Evolutionary conservation across 169 alveolate species (phyloP), one percentile per base, ranked within the genome.

Genomic region (Eimeria brunetti): DNA sequence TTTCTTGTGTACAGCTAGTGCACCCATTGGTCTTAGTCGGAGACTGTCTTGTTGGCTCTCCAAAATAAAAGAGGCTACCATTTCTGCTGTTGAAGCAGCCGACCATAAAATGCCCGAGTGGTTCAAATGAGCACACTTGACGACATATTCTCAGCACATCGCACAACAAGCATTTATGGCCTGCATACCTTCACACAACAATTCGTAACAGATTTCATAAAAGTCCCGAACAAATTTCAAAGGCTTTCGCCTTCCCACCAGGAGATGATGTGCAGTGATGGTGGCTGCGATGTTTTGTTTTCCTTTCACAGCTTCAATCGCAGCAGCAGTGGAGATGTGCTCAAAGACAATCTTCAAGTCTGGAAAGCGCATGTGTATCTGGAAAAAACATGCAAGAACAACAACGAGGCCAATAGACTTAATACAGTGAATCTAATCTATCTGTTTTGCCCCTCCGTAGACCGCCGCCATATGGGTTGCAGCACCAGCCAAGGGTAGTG

Each of bases 251-350:
- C 22, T 83, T 33, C 95, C 11, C 78, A 95, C 96, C 78, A 75
- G 73, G 16, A 96, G 89, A 84, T 96, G 97, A 86, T 96, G 97
- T 9, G 96, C 96, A 22, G 97, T 96, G 22, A 96, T 84, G 60
- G 97, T 88, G 30, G 97, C 97, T 8, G 89, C 97, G 36, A 96
- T 95, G 38, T 64, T 84, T 24, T 33, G 76, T 18, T 71, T 53
- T 22, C 84, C 83, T 49, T 41, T 62, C 27, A 96, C 94, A 20
- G 92, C 88, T 16, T 58, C 81, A 16, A 96, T 95, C 44, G 97
- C 97, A 49, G 96, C 96, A 41, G 89, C 90, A 30, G 97, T 94
- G 33, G 97, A 80, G 51, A 93, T 93, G 81, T 96, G 97, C 86
- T 96, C 97, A 38, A 96, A 78, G 20, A 96, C 96, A 60, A 95